Base-by-base conservation (phyloP, 2,329 filamentous ascomycete genomes). In the Elsinoe batatas region DNA sequence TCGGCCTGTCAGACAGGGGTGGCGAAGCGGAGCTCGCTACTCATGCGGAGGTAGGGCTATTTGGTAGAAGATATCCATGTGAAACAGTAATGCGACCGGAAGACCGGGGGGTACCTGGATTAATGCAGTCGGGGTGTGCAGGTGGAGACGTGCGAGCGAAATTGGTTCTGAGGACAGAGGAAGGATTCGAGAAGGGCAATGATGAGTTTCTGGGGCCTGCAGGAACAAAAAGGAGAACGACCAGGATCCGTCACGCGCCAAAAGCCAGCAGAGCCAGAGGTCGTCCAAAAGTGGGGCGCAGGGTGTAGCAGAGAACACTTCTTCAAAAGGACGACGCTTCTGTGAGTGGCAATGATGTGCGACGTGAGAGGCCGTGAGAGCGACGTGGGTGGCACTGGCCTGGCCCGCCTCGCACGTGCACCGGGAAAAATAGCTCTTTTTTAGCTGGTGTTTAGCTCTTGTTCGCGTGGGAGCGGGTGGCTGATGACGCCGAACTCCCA, bases 81-180 rank as follows among this genome's bases (percentile, higher is more conserved):
- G 53, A 55, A 55, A 55, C 38, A 36, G 38, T 46, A 30, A 55
- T 46, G 38, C 42, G 53, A 54, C 38, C 43, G 20, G 47, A 20
- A 32, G 17, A 6, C 33, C 20, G 32, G 44, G 44, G 32, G 7
- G 32, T 44, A 13, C 40, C 40, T 44, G 40, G n/a, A 44, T 44
- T 44, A 44, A 44, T 44, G 40, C 40, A 30, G 26, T 26, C 26
- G 40, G n/a, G 17, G 30, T 35, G 44, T 30, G 26, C 26, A 26
- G 26, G n/a, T 33, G 26, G 17, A 49, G 33, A 49, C 22, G 44
- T 49, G 44, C 13, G 44, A 33, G 11, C 35, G 44, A 35, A 49
- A 15, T 35, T 49, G 44, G 42, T 46, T n/a, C 17, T 22, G 26
- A 26, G n/a, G 44, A 13, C 44, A 30, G 26, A 30, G 26, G 30